These are phyloP conservation scores for Amauroascus verrucosus DNA, from an alignment of 2,329 filamentous ascomycete species.

Conservation along the genomic window DNA sequence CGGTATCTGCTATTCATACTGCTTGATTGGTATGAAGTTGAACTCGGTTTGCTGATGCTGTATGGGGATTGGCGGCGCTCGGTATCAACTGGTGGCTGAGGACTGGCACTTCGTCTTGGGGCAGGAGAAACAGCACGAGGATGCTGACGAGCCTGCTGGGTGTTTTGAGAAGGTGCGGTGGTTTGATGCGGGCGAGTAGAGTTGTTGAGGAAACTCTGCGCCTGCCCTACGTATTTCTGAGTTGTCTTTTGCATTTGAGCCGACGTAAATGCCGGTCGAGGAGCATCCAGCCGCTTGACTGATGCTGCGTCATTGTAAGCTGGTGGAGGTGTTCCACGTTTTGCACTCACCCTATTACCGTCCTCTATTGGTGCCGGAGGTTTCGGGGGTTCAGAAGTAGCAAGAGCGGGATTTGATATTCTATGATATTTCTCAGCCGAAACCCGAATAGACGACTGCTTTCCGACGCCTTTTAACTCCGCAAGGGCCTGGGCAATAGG, in stretches of 20 bases:
- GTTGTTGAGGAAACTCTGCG: conserved; percentile 59
- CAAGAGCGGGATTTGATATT: conserved; percentile 67
- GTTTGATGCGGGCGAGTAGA: conserved; percentile 25
- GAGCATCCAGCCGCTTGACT: conserved; percentile 71
- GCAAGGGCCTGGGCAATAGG: conserved; percentile 88
- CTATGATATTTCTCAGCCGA: conserved; percentile 95
- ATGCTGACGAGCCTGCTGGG: conserved; percentile 27
- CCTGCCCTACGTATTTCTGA: conserved; percentile 75
- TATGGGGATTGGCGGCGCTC: conserved; percentile 31
- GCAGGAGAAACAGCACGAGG: conserved; percentile 30
- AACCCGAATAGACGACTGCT: conserved; percentile 70
- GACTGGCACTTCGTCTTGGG: conserved; percentile 32
- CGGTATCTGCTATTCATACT: conserved; percentile 33
- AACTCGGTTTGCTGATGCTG: conserved; percentile 35
- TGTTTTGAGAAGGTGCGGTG: conserved; percentile 18
- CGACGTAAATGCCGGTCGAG: conserved; percentile 82
- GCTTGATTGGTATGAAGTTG: conserved; percentile 37
- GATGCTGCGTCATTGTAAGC: conserved; percentile 62
- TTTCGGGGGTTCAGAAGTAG: conserved; percentile 26
- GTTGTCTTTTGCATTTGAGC: conserved; percentile 93
- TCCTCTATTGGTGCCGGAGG: conserved; percentile 18
- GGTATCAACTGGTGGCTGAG: conserved; percentile 21
- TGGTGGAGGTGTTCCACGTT: conserved; percentile 71
- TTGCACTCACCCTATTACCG: conserved; percentile 36
- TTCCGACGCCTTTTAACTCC: conserved; percentile 78